Evolutionary conservation across 2,329 filamentous ascomycete genomes (phyloP), one percentile per base, ranked within the genome.

Genomic region (Aureobasidium namibiae): DNA sequence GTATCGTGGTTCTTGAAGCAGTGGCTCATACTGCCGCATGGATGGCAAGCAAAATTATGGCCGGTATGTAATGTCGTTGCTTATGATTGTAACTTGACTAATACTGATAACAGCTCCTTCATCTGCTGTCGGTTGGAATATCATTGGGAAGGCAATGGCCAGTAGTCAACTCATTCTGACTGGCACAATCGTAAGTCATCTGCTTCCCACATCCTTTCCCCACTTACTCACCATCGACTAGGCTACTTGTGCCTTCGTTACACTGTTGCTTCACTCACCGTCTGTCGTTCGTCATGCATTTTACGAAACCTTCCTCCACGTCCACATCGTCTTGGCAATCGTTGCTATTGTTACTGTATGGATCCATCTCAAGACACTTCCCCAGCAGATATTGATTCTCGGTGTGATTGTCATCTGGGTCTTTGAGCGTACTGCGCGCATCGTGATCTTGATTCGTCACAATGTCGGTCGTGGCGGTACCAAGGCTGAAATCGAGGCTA

Each of bases 241-340:
- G 82, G 81, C 77, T 44, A 82, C 80, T 8, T 73, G 77, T 62
- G 82, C 84, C 0, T 83, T 90, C 61, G 72, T 85, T 14, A 79
- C 79, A 62, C 80, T 92, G 56, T 72, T 82, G 41, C 74, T 91
- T 59, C 87, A 90, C 66, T 87, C 88, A 0, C 80, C 82, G 45
- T 89, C 87, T 48, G 79, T 86, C 54, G 73, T 90, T 29, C 82
- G 89, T 60, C 88, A 92, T 69, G 88, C 88, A 16, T 90, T 87
- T 68, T 92, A 92, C 71, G 88, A 92, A 72, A 82, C 80, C 1
- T 92, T 92, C 79, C 83, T 91, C 71, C 75, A 88, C 60, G 68
- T 88, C 34, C 88, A 92, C 73, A 88, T 90, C 60, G 67, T 78
- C 4, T 78, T 84, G 24, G 87, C 84, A 34, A 78, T 82, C 18